phyloP scores from a whole-genome alignment of 1,284 basidiomycete genomes.

The Kwoniella shivajii region DNA sequence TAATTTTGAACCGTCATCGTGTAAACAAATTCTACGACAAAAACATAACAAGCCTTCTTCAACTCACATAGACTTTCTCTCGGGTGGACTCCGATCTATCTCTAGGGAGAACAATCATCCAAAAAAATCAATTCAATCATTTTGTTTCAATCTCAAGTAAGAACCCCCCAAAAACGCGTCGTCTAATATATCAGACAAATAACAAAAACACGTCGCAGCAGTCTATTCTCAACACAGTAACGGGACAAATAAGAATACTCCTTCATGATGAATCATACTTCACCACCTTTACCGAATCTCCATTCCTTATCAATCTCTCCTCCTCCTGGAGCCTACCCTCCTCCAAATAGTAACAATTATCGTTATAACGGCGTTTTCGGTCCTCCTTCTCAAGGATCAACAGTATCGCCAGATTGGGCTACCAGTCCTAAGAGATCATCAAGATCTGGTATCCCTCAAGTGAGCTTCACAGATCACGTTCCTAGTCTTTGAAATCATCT shows the following conservation, averaged over 20 bases:
- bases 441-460: constrained; percentile 44
- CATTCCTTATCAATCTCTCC: constrained; percentile 45
- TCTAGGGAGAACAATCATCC: not conserved
- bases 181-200: not conserved
- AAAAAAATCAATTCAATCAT: not conserved
- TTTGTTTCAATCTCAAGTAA: not conserved
- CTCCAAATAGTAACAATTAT: constrained; percentile 29
- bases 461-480: constrained; percentile 20
- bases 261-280: constrained; percentile 18
- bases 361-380: constrained; percentile 51
- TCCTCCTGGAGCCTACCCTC: constrained; percentile 17
- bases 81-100: not conserved
- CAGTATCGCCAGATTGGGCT: constrained; percentile 26
- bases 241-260: not conserved
- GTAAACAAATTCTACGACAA: not conserved
- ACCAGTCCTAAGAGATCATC: constrained; percentile 44
- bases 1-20: no score
- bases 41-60: constrained; percentile 1
- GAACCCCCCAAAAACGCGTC: not conserved
- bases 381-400: constrained; percentile 32
- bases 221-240: not conserved
- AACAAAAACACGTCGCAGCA: not conserved
- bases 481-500: not conserved
- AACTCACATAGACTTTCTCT: not conserved
- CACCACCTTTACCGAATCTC: constrained; percentile 47